Evolutionary conservation across 2,329 filamentous ascomycete genomes (phyloP).

Genomic region (Botrytis deweyae): DNA sequence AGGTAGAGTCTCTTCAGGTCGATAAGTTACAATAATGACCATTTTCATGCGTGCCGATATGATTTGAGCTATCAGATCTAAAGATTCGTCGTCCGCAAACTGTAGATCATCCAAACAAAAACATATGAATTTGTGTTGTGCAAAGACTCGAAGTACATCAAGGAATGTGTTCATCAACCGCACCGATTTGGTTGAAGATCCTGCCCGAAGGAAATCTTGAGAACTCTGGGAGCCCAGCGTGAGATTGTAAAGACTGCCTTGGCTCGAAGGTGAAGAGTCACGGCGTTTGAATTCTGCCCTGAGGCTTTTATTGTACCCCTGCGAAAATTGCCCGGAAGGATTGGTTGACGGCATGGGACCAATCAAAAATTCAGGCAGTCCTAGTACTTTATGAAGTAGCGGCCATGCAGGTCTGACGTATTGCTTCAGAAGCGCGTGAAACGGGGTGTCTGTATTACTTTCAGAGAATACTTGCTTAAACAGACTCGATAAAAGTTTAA

Average conservation of each 20-base stretch:
- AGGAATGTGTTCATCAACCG: conserved; percentile 85
- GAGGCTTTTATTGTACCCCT: conserved; percentile 37
- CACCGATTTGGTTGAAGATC: conserved; percentile 61
- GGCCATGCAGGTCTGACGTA: conserved; percentile 65
- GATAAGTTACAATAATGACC: conserved; percentile 69
- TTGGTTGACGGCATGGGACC: conserved; percentile 39
- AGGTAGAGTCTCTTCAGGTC: conserved; percentile 62
- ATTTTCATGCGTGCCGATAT: conserved; percentile 76
- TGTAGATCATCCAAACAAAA: conserved; percentile 78
- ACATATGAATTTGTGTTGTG: conserved; percentile 81
- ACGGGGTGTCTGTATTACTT: conserved; percentile 62
- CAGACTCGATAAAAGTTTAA: conserved; percentile 63
- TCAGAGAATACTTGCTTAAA: conserved; percentile 69
- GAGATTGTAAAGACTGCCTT: conserved; percentile 28
- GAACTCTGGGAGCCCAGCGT: conserved; percentile 50
- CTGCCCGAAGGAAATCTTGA: conserved; percentile 59
- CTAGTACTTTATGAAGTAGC: conserved; percentile 59
- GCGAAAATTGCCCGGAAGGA: conserved; percentile 26
- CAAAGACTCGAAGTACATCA: conserved; percentile 79
- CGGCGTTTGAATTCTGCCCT: conserved; percentile 32
- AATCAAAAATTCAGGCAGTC: conserved; percentile 68
- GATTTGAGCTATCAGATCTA: conserved; percentile 80
- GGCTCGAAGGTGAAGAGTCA: conserved; percentile 36
- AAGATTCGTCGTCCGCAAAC: conserved; percentile 82
- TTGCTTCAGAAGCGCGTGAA: conserved; percentile 60